phyloP scores from a whole-genome alignment of 371 early-diverging fungal species.

The Lichtheimia hyalospora region DNA sequence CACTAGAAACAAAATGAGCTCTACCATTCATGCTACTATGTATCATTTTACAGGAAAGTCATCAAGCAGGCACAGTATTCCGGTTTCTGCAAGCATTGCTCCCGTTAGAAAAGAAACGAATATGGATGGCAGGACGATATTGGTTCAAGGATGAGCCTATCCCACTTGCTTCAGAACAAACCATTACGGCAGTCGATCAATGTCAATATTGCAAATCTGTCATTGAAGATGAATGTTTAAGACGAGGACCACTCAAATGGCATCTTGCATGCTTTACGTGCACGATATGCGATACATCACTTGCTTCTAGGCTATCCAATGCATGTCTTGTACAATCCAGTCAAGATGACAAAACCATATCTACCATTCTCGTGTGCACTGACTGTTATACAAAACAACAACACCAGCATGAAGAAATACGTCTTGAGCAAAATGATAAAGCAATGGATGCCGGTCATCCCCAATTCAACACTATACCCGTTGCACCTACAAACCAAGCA shows the following conservation, averaged over 20 bases:
- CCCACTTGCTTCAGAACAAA: neutral
- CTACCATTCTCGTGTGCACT: constrained; percentile 36
- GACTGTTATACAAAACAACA: constrained; percentile 20
- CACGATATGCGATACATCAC: constrained; percentile 49
- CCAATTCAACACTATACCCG: no score
- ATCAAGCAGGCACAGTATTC: constrained; percentile 38
- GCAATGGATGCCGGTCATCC: neutral
- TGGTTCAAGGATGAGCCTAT: constrained; percentile 39
- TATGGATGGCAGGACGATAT: constrained; percentile 43
- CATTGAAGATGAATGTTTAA: constrained; percentile 82
- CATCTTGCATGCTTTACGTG: constrained; percentile 77
- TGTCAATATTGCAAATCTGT: constrained; percentile 68
- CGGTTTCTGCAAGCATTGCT: constrained; percentile 58
- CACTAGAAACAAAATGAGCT: neutral
- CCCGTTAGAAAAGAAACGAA: constrained; percentile 57
- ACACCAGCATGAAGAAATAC: neutral
- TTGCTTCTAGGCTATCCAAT: constrained; percentile 45
- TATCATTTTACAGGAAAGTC: constrained; percentile 26
- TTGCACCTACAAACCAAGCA: no score
- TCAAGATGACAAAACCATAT: constrained; percentile 30
- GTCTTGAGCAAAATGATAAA: neutral
- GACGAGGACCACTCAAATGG: constrained; percentile 64
- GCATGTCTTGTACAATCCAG: constrained; percentile 41
- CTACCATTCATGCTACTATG: neutral
- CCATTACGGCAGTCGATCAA: constrained; percentile 53